Evolutionary conservation across 2,329 filamentous ascomycete genomes (phyloP), one percentile per base, ranked within the genome.

Genomic region (Drechslerella dactyloides): DNA sequence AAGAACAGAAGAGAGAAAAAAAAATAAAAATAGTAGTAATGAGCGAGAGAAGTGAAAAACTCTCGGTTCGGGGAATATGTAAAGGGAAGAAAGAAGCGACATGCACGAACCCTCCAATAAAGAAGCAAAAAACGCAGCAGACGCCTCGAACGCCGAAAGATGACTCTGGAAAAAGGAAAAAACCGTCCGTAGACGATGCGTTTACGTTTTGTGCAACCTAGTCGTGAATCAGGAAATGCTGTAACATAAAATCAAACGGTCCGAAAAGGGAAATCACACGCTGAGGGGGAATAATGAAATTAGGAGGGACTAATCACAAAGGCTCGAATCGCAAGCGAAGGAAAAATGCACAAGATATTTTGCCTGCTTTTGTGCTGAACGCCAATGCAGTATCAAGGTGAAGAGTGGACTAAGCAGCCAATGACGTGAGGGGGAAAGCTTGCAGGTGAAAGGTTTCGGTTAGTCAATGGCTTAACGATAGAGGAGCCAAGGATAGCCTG

Each of bases 101-200:
- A 60, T 53, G 54, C 42, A 40, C 21, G 53, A 46, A 59, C 52
- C 66, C 59, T 48, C 53, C 23, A 56, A 55, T 5, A n/a, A 54
- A n/a, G n/a, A 63, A 55, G 23, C 48, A 60, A 13, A 27, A 46
- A 24, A 37, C 35, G 24, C 42, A 65, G 24, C 52, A 70, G 48
- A 70, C 64, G 57, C 59, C 66, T 33, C 57, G 56, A 70, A 70
- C 66, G 54, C 66, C 66, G 54, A 60, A 53, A 23, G 55, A 70
- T 70, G 66, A 54, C 24, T 42, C 11, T 27, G 46, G 7, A 37
- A 56, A 56, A 24, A n/a, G n/a, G n/a, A n/a, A n/a, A n/a, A n/a
- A n/a, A n/a, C n/a, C 59, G 52, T 58, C 59, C 54, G 19, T 42
- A 51, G 59, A 64, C 59, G 59, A 70, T 70, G 66, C 66, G 46